A percentile compares a stretch with the other conserved stretches of the same genome.
phyloP scores from a whole-genome alignment of 2,329 filamentous ascomycete species.

The Stachybotrys chlorohalonatus region DNA sequence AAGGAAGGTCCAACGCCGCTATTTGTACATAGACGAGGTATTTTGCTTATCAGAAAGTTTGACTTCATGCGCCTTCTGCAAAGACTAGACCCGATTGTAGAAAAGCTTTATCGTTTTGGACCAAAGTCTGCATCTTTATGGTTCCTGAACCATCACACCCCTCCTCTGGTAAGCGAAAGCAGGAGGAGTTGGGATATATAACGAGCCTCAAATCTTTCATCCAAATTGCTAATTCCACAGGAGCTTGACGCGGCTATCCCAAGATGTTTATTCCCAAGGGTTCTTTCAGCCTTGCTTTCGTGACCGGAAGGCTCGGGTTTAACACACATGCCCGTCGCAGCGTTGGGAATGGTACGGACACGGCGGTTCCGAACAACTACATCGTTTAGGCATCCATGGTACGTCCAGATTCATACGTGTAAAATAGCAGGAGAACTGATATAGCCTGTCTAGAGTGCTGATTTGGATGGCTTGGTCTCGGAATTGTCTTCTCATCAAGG shows the following conservation, averaged over 20 bases:
- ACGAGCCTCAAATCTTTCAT: too few species aligned
- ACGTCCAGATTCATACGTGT: background rate
- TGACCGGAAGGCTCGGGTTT: background rate
- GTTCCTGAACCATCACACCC: too few species aligned
- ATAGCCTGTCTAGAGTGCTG: background rate
- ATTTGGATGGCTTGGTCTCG: background rate
- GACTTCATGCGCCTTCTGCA: background rate
- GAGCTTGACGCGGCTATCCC: too few species aligned
- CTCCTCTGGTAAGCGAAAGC: too few species aligned
- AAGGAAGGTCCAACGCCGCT: background rate
- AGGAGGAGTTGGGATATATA: too few species aligned
- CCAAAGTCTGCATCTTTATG: too few species aligned
- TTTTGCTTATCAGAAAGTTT: background rate
- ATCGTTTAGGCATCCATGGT: background rate
- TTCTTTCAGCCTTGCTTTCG: background rate
- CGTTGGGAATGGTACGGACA: background rate
- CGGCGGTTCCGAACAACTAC: background rate
- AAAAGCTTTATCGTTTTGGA: too few species aligned
- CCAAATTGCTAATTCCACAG: too few species aligned
- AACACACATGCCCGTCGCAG: background rate
- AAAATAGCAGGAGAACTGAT: background rate
- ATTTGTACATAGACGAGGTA: background rate
- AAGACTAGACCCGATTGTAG: too few species aligned
- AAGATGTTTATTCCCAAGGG: background rate
- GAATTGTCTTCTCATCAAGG: background rate